phyloP scores from a whole-genome alignment of 2,329 filamentous ascomycete genomes.

The Colletotrichum spinosum region DNA sequence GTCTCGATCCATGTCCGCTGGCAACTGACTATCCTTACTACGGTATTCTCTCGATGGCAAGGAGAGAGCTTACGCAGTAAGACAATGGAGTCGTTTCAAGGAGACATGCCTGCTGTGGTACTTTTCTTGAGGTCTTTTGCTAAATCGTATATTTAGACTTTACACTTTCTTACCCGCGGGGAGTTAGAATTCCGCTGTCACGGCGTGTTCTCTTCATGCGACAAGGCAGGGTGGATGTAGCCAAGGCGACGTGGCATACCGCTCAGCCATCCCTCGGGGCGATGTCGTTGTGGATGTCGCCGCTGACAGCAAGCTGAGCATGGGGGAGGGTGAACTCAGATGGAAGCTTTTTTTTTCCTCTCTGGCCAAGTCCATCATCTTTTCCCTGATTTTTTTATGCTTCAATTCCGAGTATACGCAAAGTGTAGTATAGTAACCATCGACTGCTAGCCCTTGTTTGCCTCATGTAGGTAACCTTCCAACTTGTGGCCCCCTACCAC shows the following conservation, averaged over 20 bases:
- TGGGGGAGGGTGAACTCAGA: constrained; percentile 3
- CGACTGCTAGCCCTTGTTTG: not conserved
- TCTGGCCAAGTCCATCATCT: not conserved
- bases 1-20: not conserved
- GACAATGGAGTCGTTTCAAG: constrained; percentile 4
- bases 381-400: not conserved
- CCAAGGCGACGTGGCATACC: not conserved
- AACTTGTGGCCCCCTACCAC: not conserved
- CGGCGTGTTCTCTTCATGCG: constrained; percentile 29
- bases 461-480: too few relatives aligned
- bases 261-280: too few relatives aligned
- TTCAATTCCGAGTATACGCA: too few relatives aligned
- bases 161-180: constrained; percentile 1
- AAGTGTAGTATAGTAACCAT: too few relatives aligned
- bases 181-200: constrained; percentile 34
- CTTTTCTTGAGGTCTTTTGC: not conserved
- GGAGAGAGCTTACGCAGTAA: too few relatives aligned
- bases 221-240: constrained; percentile 18
- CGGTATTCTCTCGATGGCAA: too few relatives aligned
- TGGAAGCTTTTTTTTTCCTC: not conserved
- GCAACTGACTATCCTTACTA: constrained; percentile 1
- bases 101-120: constrained; percentile 15
- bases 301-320: too few relatives aligned
- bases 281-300: too few relatives aligned
- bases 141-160: constrained; percentile 9